Evolutionary conservation across 192 early-diverging fungal species (phyloP).

Genomic region (Irineochytrium annulatum): DNA sequence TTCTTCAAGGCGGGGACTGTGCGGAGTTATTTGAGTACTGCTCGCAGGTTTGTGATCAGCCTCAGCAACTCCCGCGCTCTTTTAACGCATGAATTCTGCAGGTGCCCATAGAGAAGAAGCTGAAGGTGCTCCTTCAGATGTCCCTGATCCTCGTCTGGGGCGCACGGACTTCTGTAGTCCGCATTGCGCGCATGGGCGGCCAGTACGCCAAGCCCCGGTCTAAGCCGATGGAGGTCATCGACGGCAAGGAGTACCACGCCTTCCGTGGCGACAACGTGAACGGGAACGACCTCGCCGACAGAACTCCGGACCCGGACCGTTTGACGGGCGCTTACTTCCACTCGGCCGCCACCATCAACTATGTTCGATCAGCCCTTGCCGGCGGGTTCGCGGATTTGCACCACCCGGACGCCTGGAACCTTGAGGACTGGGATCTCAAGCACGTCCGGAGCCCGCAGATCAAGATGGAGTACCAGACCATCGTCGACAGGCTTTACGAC

Average conservation of each 20-base stretch:
- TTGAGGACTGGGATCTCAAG: constrained; percentile 76
- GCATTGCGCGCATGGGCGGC: constrained; percentile 97
- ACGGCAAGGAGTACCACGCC: constrained; percentile 77
- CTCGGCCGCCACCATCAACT: constrained; percentile 94
- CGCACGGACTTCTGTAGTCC: constrained; percentile 83
- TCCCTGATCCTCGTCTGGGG: constrained; percentile 93
- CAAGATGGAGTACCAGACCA: constrained; percentile 81
- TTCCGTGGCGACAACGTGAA: constrained; percentile 99
- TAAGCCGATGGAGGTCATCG: constrained; percentile 79
- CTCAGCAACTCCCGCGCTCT: not conserved
- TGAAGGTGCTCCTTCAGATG: constrained; percentile 97
- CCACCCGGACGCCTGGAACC: constrained; percentile 65
- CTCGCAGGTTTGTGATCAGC: constrained; percentile 56
- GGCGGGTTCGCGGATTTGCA: constrained; percentile 91
- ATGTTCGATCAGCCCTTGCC: constrained; percentile 78
- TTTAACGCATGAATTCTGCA: constrained; percentile 15
- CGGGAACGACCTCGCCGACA: constrained; percentile 79
- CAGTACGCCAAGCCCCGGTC: constrained; percentile 98
- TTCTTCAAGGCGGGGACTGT: constrained; percentile 98
- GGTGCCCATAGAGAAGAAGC: constrained; percentile 87
- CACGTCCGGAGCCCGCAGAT: constrained; percentile 79
- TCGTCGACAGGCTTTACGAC: constrained; percentile 83
- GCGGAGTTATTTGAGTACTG: constrained; percentile 99
- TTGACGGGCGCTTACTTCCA: constrained; percentile 92
- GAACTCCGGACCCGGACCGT: constrained; percentile 90